Evolutionary conservation across 2,329 filamentous ascomycete species (phyloP), one percentile per base, ranked within the genome.

Genomic region (Trichophaea hybrida): DNA sequence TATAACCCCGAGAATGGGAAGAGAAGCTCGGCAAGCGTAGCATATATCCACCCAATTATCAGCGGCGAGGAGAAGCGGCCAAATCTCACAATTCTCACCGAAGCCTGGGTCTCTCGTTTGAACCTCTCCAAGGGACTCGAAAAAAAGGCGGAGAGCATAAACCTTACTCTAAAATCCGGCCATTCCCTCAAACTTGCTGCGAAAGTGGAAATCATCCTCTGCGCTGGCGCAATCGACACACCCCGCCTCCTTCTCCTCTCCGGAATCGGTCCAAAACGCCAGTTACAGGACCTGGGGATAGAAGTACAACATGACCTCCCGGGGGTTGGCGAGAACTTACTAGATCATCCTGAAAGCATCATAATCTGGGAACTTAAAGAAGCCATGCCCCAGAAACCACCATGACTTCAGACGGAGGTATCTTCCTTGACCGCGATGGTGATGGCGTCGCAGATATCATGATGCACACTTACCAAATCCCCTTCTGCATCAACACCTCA

Each of bases 381-480:
- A 71, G 84, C 85, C 34, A 85, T 86, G 12, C 74, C 77, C 86
- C 88, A 74, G 85, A 90, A 75, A 93, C 87, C 54, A 91, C 86
- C 69, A 91, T 91, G 86, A 86, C 93, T 75, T 94, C 85, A 31
- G 89, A 95, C 70, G 87, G 87, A 2, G 87, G 86, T 64, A 85
- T 93, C 70, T 94, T 94, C 78, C 77, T 94, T 59, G 86, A 88
- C 63, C 85, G 88, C 61, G 88, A 94, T 67, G 85, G 85, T 56
- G 80, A 85, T 63, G 58, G 58, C 10, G 83, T 86, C 58, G 86
- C 85, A 64, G 89, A 95, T 70, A 75, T 94, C 69, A 94, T 94
- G 89, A 93, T 93, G 85, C 88, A 94, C 76, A 94, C 88, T 79
- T 94, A 94, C 76, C 89, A 94, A 74, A 95, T 8, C 88, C 88